Conservation (phyloP, 2,329 filamentous ascomycete genomes). For the Fusarium sp. region DNA sequence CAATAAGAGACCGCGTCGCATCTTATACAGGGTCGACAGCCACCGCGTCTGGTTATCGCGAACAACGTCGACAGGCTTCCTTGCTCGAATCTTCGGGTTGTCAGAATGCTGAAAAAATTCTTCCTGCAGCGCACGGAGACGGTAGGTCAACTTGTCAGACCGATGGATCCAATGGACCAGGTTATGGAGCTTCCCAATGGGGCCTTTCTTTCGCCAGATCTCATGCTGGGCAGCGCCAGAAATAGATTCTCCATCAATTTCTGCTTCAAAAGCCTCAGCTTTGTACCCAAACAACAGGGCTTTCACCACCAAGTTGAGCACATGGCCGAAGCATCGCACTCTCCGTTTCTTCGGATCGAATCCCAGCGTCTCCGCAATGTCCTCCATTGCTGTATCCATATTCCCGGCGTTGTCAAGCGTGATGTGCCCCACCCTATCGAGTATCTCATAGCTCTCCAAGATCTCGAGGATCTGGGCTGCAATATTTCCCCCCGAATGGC, state of each 20-base stretch:
- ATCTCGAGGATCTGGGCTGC: background rate
- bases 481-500: slow-evolving; percentile 21
- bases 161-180: slow-evolving; percentile 20
- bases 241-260: background rate
- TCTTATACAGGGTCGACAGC: slow-evolving; percentile 32
- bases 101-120: background rate
- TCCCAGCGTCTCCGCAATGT: slow-evolving; percentile 13
- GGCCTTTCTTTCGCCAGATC: slow-evolving; percentile 21
- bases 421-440: background rate
- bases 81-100: background rate
- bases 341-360: slow-evolving; percentile 11
- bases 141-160: slow-evolving; percentile 16
- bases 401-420: slow-evolving; percentile 29
- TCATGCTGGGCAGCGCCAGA: background rate
- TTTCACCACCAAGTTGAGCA: slow-evolving; percentile 27
- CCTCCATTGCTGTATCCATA: slow-evolving; percentile 25
- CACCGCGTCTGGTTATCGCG: slow-evolving; percentile 28
- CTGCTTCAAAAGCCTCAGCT: slow-evolving; percentile 19
- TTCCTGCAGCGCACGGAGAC: slow-evolving; percentile 10
- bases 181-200: slow-evolving; percentile 27
- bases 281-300: slow-evolving; percentile 28
- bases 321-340: slow-evolving; percentile 20
- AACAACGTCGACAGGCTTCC: slow-evolving; percentile 21
- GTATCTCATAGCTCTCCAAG: background rate
- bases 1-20: background rate